A percentile compares a stretch with the other conserved stretches of the same genome.
Evolutionary conservation across 108 stramenopile species (phyloP).

Genomic region (Fragilaria radians): DNA sequence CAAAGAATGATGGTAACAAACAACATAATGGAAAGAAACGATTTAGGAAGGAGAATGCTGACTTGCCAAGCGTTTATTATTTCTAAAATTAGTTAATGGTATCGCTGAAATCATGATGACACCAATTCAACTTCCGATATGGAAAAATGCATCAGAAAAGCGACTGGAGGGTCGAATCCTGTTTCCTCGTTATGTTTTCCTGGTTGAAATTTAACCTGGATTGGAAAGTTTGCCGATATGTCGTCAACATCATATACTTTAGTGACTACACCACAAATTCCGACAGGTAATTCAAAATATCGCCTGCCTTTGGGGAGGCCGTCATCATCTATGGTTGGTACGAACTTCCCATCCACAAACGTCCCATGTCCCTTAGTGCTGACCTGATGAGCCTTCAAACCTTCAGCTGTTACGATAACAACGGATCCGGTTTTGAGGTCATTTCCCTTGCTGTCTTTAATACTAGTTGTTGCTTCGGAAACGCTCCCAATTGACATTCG

Average conservation of each 20-base stretch:
- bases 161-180: constrained; percentile 33
- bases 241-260: constrained; percentile 27
- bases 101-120: constrained; percentile 1
- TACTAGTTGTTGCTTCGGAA: too few relatives aligned
- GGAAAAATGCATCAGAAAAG: constrained; percentile 39
- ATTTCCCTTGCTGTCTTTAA: constrained; percentile 29
- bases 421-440: constrained; percentile 12
- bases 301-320: neutral
- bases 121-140: constrained; percentile 26
- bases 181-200: constrained; percentile 24
- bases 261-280: constrained; percentile 28
- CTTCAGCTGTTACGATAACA: constrained; percentile 15
- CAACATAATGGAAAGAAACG: too few relatives aligned
- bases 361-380: constrained; percentile 16
- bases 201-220: constrained; percentile 37
- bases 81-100: too few relatives aligned
- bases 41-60: too few relatives aligned
- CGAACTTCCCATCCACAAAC: constrained; percentile 24
- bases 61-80: too few relatives aligned
- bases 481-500: too few relatives aligned
- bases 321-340: constrained; percentile 9
- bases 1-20: too few relatives aligned
- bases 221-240: constrained; percentile 25
- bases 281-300: constrained; percentile 22
- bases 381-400: constrained; percentile 34